phyloP scores from a whole-genome alignment of 2,329 filamentous ascomycete species.

The Hymenoscyphus albidus region DNA sequence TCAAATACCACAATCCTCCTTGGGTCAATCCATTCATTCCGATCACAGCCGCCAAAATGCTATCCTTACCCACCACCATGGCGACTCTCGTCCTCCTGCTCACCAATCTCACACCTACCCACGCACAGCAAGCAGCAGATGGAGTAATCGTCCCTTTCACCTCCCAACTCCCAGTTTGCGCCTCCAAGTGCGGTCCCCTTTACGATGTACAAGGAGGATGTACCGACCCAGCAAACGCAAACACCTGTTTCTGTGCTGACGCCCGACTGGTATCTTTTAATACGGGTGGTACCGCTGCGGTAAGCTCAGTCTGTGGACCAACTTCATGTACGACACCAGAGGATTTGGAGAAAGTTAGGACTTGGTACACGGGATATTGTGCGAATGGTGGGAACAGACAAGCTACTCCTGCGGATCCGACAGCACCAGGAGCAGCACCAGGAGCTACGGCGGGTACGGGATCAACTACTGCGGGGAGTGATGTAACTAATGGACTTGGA shows the following conservation, averaged over 20 bases:
- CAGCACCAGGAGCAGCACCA: slow-evolving; percentile 18
- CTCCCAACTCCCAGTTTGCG: slow-evolving; percentile 59
- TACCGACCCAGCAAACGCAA: slow-evolving; percentile 52
- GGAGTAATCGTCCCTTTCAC: slow-evolving; percentile 49
- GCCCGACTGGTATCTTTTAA: slow-evolving; percentile 52
- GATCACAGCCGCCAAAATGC: slow-evolving; percentile 6
- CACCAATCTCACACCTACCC: not conserved
- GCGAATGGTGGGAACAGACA: slow-evolving; percentile 52
- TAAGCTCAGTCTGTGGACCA: slow-evolving; percentile 60
- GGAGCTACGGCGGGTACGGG: slow-evolving; percentile 22
- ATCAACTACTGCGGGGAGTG: slow-evolving; percentile 16
- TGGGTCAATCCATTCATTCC: not conserved
- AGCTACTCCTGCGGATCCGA: slow-evolving; percentile 26
- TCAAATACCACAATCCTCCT: not conserved
- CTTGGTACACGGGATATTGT: slow-evolving; percentile 70
- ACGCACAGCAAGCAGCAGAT: slow-evolving; percentile 19
- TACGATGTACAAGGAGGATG: slow-evolving; percentile 70
- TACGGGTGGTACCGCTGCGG: slow-evolving; percentile 50
- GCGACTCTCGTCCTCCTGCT: slow-evolving; percentile 9
- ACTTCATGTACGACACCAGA: slow-evolving; percentile 48
- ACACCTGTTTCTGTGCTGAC: slow-evolving; percentile 70
- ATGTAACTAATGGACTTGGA: not conserved
- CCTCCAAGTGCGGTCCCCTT: slow-evolving; percentile 54
- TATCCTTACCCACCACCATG: slow-evolving; percentile 2
- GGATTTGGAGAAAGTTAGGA: slow-evolving; percentile 53